Evolutionary conservation across 2,329 filamentous ascomycete species (phyloP), one percentile per base, ranked within the genome.

Genomic region (Epichloe gansuensis): DNA sequence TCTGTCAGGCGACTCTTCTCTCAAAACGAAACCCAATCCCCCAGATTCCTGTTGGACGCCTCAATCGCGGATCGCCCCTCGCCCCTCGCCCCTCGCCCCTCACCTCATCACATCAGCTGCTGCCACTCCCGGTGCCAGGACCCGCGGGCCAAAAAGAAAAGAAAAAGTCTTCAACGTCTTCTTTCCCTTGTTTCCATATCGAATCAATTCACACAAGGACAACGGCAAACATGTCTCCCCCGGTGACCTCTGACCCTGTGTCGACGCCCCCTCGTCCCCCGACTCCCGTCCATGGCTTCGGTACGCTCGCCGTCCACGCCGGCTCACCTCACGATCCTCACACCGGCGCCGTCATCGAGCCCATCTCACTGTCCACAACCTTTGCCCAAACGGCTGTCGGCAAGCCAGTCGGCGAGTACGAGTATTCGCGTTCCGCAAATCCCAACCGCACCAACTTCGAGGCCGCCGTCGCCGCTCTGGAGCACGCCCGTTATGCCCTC

Each of bases 361-460:
- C 93, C 61, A 96, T 98, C 68, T 96, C 91, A 9, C 81, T 98
- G 25, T 95, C 90, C 25, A 97, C 93, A 15, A 98, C 93, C 5
- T 98, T 91, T 65, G 89, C 87, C n/a, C 93, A 98, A 73, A 84
- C 82, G 13, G 80, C 82, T 12, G 89, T 95, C 23, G 93, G 91
- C 57, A 81, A 86, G 68, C 93, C 93, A 1, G 75, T 97, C 34
- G 93, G 93, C 63, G 73, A 75, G 56, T 96, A 90, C 72, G 93
- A 98, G 71, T 98, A 98, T 76, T 89, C 85, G 51, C 82, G 93
- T 56, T 94, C 87, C 64, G 82, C 87, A 56, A 98, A 98, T 70
- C 93, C 93, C 51, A 98, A 98, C 74, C 82, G 93, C 54, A 81
- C 87, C 66, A 94, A 96, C 74, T 97, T 98, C 64, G 91, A 98